Conservation (phyloP, 306 rosid species). For the Castanea mollissima region DNA sequence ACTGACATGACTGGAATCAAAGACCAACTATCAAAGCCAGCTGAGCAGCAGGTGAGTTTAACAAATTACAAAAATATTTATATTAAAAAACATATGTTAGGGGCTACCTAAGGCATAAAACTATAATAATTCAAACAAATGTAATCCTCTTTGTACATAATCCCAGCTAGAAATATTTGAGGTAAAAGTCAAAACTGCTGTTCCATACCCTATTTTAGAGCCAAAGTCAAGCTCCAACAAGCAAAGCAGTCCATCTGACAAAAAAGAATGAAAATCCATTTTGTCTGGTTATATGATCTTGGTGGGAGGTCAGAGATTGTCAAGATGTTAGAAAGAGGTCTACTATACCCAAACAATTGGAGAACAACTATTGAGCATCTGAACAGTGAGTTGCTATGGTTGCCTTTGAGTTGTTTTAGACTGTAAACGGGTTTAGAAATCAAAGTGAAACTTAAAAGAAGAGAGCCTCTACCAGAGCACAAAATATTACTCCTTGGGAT, state of each 20-base stretch:
- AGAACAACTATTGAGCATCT: background rate
- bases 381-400: background rate
- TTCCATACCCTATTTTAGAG: background rate
- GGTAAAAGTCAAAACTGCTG: background rate
- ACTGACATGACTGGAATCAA: background rate
- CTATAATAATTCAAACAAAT: background rate
- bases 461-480: background rate
- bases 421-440: background rate
- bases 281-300: background rate
- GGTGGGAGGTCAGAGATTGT: background rate
- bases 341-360: background rate
- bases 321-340: background rate
- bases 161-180: background rate
- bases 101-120: background rate
- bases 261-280: too few relatives aligned
- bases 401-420: background rate
- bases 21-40: background rate
- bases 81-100: background rate
- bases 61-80: background rate
- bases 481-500: constrained; percentile 1
- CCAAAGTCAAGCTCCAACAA: background rate
- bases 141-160: background rate
- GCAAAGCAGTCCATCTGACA: background rate
- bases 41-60: background rate
- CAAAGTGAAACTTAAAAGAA: background rate